phyloP scores from a whole-genome alignment of 371 early-diverging fungal genomes.

The Paraphysoderma sedebokerense region DNA sequence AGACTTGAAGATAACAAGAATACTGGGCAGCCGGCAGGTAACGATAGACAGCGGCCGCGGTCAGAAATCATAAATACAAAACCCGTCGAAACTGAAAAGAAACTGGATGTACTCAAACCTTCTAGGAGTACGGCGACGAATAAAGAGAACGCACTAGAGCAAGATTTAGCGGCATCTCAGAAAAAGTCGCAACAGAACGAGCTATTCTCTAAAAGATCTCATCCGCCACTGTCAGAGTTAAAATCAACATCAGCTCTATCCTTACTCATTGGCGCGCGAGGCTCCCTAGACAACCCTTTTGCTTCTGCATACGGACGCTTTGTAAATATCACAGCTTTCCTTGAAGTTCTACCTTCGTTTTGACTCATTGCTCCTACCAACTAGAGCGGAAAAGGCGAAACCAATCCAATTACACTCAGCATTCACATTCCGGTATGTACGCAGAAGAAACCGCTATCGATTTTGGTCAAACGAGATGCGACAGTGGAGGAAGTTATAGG shows the following conservation, averaged over 20 bases:
- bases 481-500: conserved; percentile 86
- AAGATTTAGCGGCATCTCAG: too few species aligned
- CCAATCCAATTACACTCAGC: conserved; percentile 34
- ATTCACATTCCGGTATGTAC: conserved; percentile 38
- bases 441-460: conserved; percentile 31
- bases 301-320: conserved; percentile 41
- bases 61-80: too few species aligned
- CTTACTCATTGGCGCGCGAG: background rate
- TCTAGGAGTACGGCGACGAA: too few species aligned
- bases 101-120: too few species aligned
- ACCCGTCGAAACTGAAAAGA: too few species aligned
- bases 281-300: conserved; percentile 44
- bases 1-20: too few species aligned
- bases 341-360: background rate
- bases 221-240: too few species aligned
- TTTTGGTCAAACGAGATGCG: conserved; percentile 64
- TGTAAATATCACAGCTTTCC: conserved; percentile 7
- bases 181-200: too few species aligned
- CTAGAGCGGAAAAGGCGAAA: conserved; percentile 36
- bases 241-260: background rate
- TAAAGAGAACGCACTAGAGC: too few species aligned
- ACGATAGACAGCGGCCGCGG: too few species aligned
- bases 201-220: too few species aligned
- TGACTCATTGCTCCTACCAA: conserved; percentile 4
- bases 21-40: too few species aligned